Conservation (phyloP, 202 grass and related monocot genomes). For the Setaria italica region DNA sequence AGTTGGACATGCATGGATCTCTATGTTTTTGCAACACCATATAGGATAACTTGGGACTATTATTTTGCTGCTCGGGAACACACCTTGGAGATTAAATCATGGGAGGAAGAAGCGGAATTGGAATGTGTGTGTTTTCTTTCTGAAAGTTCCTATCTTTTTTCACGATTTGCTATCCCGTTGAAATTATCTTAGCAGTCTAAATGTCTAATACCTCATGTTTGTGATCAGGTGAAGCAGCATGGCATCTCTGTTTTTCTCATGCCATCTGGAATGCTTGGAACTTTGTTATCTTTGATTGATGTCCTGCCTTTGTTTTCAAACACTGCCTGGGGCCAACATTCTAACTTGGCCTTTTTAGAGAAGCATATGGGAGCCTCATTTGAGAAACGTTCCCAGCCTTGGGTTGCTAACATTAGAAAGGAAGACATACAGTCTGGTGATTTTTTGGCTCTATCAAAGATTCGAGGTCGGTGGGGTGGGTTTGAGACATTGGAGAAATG, state of each 20-base stretch:
- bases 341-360: constrained; percentile 86
- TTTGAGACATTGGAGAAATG: constrained; percentile 99
- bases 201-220: constrained; percentile 11
- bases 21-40: constrained; percentile 96
- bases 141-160: constrained; percentile 25
- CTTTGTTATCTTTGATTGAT: constrained; percentile 88
- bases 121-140: constrained; percentile 72
- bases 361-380: constrained; percentile 96
- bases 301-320: constrained; percentile 96
- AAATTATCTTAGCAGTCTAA: constrained; percentile 30
- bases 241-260: constrained; percentile 96
- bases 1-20: constrained; percentile 99
- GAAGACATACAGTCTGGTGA: constrained; percentile 89
- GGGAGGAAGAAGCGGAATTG: constrained; percentile 92
- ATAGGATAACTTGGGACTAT: constrained; percentile 97
- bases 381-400: constrained; percentile 78
- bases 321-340: constrained; percentile 91
- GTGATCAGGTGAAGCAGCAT: constrained; percentile 88
- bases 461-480: constrained; percentile 91
- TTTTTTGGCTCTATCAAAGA: constrained; percentile 91
- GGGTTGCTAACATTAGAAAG: constrained; percentile 65
- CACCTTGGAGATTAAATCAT: constrained; percentile 81
- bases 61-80: constrained; percentile 83
- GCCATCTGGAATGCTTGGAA: constrained; percentile 97
- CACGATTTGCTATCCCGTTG: constrained; percentile 7